Percentiles rank a stretch among this genome's conserved stretches.
Evolutionary conservation across 1,139 yeast species (phyloP).

Genomic region (Saccharomyces hybrid): DNA sequence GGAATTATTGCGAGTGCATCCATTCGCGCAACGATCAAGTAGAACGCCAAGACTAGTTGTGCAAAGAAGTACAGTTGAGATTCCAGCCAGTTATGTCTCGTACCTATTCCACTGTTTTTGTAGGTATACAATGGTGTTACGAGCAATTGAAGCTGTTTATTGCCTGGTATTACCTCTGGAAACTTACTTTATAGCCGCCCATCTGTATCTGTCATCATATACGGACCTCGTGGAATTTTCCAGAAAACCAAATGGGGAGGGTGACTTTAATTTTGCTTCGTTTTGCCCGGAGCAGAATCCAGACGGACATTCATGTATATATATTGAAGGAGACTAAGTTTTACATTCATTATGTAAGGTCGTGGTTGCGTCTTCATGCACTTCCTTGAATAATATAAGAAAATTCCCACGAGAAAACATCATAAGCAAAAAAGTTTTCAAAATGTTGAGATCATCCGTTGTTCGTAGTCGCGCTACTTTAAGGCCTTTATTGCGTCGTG

Average conservation of each 20-base stretch:
- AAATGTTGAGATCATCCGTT: constrained; percentile 1
- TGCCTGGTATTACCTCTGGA: background rate
- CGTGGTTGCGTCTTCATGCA: background rate
- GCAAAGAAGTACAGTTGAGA: background rate
- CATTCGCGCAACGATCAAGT: background rate
- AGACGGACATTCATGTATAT: background rate
- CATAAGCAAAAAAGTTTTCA: background rate
- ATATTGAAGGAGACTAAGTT: background rate
- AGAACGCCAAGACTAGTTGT: background rate
- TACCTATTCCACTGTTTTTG: background rate
- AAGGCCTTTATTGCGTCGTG: constrained; percentile 14
- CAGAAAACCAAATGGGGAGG: background rate
- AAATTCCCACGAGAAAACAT: background rate
- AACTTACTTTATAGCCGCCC: background rate
- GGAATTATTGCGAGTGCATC: background rate
- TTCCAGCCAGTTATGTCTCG: background rate
- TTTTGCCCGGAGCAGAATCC: background rate
- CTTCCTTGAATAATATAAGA: background rate
- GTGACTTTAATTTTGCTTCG: background rate
- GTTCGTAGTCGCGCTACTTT: background rate
- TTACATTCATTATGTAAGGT: background rate
- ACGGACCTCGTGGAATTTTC: background rate
- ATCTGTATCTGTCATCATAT: background rate
- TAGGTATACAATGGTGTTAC: background rate
- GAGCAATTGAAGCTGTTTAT: background rate